Evolutionary conservation across 1,284 basidiomycete species (phyloP), one percentile per base, ranked within the genome.

Genomic region (Veloboletus limbatus): DNA sequence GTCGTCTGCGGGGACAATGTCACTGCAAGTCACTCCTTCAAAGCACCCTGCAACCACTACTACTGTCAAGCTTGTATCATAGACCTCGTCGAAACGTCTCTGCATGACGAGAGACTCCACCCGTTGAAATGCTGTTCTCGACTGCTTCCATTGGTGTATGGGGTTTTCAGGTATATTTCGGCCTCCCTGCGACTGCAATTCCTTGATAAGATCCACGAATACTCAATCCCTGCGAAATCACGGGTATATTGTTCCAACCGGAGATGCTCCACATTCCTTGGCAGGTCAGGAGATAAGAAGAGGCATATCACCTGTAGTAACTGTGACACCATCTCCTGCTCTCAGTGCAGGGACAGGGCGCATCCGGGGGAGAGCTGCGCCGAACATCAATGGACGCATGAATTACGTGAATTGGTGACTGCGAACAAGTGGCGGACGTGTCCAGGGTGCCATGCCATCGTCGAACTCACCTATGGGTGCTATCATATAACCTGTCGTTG

Each of bases 401-500:
- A 63, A 18, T 54, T 71, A 4, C 63, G 66, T 16, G 57, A 56
- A 5, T 61, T 67, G 13, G 71, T 63, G 5, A 43, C 55, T 17
- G 40, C 54, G 33, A 51, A 57, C 32, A 67, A 64, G 27, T 75
- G 74, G 73, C 59, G 66, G 43, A 68, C 69, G 2, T 75, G 74
- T 53, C 71, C 74, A 2, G 63, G 65, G 2, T 75, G 73, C 55
- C 59, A 60, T 38, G 56, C 63, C 30, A 61, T 75, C 38, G 60
- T 75, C 39, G 73, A 76, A 51, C 70, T 72, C 37, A 59, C 55
- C 36, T 47, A 59, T 13, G 73, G 73, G 0, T 75, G 74, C 49
- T 70, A 65, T 43, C 74, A 76, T 37, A 74, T 75, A 55, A 72
- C 66, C 25, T 76, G 74, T 47, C 62, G 69, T 4, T 75, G 74